Evolutionary conservation across 2,329 filamentous ascomycete genomes (phyloP).

Genomic region (Elsinoe arachidis): DNA sequence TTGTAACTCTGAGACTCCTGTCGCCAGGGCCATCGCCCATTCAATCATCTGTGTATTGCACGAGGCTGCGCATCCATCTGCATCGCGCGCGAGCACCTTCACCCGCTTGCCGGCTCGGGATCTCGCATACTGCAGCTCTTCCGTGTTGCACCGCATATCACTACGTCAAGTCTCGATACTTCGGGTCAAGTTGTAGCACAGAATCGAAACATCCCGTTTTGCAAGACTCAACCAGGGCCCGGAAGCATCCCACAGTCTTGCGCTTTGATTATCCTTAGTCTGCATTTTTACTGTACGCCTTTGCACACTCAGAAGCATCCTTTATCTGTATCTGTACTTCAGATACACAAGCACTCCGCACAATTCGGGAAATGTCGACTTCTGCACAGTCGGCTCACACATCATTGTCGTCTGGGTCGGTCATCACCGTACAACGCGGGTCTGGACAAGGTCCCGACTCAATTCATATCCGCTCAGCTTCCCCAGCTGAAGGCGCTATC

Average conservation of each 20-base stretch:
- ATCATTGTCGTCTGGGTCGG: conserved; percentile 10
- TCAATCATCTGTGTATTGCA: neutral
- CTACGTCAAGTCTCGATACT: neutral
- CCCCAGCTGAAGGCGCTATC: conserved; percentile 9
- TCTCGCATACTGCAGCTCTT: conserved; percentile 2
- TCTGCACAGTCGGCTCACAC: conserved; percentile 11
- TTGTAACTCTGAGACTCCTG: neutral
- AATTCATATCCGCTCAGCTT: conserved; percentile 11
- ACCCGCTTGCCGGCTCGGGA: neutral
- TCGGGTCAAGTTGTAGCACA: neutral
- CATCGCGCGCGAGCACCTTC: neutral
- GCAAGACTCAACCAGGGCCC: neutral
- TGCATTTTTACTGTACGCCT: neutral
- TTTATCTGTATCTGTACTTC: neutral
- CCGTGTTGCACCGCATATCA: neutral
- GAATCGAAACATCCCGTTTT: neutral
- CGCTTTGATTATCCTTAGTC: neutral
- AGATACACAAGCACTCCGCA: neutral
- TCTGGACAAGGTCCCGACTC: conserved; percentile 9
- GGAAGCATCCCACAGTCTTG: neutral
- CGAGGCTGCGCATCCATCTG: neutral
- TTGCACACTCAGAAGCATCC: neutral
- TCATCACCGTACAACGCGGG: conserved; percentile 12
- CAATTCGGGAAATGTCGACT: conserved; percentile 8
- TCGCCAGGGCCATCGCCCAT: neutral